Evolutionary conservation across 441 rosid species (phyloP), one percentile per base, ranked within the genome.

Genomic region (Erysimum pusillum): DNA sequence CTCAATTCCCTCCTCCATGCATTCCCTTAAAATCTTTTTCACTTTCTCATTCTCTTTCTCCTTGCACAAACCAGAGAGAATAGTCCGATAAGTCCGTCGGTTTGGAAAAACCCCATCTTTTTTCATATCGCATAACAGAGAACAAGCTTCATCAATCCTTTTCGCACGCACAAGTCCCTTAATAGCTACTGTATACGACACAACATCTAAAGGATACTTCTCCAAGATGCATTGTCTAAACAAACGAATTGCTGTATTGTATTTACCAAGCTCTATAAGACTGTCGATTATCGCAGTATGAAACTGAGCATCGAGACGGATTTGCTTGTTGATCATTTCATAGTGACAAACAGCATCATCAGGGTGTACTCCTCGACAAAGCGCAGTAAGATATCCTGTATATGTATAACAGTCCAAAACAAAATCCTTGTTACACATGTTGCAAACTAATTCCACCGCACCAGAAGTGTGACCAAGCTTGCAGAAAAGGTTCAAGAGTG

Each of bases 141-240:
- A 59, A 72, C 38, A 79, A 49, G 89, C 96, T 81, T 90, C 94
- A 66, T 66, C 80, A 31, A 73, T 68, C 77, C 89, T 86, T 53
- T 88, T 86, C 10, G 73, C 76, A 72, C 67, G 79, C 53, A 90
- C 78, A 77, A 90, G 92, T 17, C 92, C 94, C 76, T 61, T 56
- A 6, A 90, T 87, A 35, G 86, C 93, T 67, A 83, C 88, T 42
- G 90, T 83, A 74, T 84, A 90, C 44, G 92, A 83, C 46, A 88
- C 87, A 71, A 72, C 88, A 83, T 92, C 97, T 53, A 87, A 72
- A 42, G 84, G 78, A 70, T 75, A 77, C 58, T 84, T 82, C 77
- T 89, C 68, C 69, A 39, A 7, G 14, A 81, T 13, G 46, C 87
- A 91, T 71, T 68, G 70, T 58, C 80, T 79, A 78, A 92, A 87